Percentiles rank a stretch among this genome's conserved stretches.
These are phyloP conservation scores for Aristolochia californica DNA, from an alignment of 164 flowering plant species.

Conservation along the genomic window DNA sequence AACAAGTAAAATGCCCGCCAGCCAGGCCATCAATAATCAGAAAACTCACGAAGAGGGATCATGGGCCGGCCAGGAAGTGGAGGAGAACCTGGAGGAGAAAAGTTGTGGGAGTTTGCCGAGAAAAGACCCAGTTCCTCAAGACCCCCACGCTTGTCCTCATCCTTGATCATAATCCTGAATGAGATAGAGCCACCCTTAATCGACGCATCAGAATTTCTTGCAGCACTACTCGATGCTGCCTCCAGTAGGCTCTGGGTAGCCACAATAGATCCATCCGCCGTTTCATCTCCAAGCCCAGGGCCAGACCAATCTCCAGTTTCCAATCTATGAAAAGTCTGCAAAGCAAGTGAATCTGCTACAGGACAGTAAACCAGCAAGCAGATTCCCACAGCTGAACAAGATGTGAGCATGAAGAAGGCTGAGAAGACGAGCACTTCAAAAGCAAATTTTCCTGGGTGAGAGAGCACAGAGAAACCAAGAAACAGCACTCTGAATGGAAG, in stretches of 20 bases:
- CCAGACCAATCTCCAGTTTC: conserved; percentile 40
- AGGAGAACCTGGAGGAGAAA: conserved; percentile 26
- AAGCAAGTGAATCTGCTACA: conserved; percentile 70
- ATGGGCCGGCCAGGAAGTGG: conserved; percentile 23
- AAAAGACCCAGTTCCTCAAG: conserved; percentile 25
- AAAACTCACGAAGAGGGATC: conserved; percentile 11
- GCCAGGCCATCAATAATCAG: conserved; percentile 5
- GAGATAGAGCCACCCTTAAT: conserved; percentile 76
- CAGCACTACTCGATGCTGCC: conserved; percentile 32
- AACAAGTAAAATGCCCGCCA: neutral
- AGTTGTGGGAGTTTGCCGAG: conserved; percentile 10
- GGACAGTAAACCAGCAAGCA: conserved; percentile 82
- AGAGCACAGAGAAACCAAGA: conserved; percentile 71
- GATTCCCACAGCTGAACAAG: conserved; percentile 59
- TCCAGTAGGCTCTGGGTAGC: conserved; percentile 49
- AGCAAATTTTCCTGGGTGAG: conserved; percentile 43
- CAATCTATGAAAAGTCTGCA: conserved; percentile 35
- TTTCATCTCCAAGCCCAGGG: conserved; percentile 14
- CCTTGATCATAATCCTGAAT: conserved; percentile 52
- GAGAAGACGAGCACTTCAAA: conserved; percentile 65
- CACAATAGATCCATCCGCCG: conserved; percentile 43
- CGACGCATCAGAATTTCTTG: conserved; percentile 55
- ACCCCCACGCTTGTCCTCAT: conserved; percentile 25
- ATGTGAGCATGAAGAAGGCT: conserved; percentile 61
- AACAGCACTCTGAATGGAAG: conserved; percentile 69